Evolutionary conservation across 495 filamentous ascomycete genomes (phyloP).

Genomic region (Friedmanniomyces simplex): DNA sequence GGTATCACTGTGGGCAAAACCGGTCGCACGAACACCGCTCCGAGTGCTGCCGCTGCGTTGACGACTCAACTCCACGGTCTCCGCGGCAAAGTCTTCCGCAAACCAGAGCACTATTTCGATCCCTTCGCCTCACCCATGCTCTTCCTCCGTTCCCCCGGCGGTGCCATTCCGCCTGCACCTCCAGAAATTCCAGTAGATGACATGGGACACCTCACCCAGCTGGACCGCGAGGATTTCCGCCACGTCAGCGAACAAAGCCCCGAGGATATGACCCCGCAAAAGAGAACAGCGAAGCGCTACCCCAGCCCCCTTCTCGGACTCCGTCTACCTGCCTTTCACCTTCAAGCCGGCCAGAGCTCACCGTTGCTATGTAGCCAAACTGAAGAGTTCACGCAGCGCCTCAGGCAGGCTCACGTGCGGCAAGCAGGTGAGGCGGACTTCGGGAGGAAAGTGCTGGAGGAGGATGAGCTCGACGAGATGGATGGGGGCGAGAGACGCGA

Average conservation of each 20-base stretch:
- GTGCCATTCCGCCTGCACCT: conserved; percentile 29
- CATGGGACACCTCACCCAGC: conserved; percentile 3
- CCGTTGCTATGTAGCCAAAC: conserved; percentile 3
- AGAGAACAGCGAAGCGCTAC: conserved; percentile 5
- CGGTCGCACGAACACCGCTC: conserved; percentile 25
- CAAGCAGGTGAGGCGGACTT: conserved; percentile 10
- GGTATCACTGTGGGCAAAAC: not conserved
- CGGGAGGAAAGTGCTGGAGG: conserved; percentile 14
- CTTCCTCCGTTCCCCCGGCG: conserved; percentile 44
- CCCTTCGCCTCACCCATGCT: conserved; percentile 50
- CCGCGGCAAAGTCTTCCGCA: conserved; percentile 38
- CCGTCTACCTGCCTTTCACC: conserved; percentile 5
- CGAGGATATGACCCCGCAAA: not conserved
- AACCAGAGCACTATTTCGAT: conserved; percentile 44
- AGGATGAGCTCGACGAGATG: conserved; percentile 10
- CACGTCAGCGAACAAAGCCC: not conserved
- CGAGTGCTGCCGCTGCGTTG: conserved; percentile 18
- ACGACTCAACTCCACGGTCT: conserved; percentile 18
- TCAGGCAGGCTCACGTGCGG: conserved; percentile 5
- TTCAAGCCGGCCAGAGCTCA: not conserved
- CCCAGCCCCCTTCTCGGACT: conserved; percentile 9
- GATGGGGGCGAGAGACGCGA: not conserved
- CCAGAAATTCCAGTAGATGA: not conserved
- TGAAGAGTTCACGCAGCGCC: conserved; percentile 2
- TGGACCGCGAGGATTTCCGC: conserved; percentile 1